Percentiles rank a stretch among this genome's conserved stretches.
phyloP scores from a whole-genome alignment of 257 asterid genomes.

The Nicotiana obtusifolia region DNA sequence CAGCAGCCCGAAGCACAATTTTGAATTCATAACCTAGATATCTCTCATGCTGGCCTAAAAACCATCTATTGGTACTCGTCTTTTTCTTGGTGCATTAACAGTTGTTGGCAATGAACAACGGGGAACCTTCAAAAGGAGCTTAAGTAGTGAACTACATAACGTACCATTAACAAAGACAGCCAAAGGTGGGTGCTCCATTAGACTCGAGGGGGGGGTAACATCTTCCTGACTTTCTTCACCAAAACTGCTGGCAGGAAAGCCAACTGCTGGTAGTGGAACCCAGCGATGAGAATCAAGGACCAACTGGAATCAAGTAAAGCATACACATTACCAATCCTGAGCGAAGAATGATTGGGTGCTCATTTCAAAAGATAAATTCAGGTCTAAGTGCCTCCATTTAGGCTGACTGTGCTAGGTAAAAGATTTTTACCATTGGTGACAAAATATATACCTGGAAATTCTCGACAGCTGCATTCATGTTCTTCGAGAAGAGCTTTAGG shows the following conservation, averaged over 20 bases:
- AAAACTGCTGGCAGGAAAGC: conserved; percentile 69
- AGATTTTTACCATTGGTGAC: neutral
- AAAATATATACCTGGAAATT: conserved; percentile 73
- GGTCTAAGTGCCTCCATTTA: neutral
- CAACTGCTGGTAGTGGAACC: conserved; percentile 82
- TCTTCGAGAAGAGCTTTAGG: conserved; percentile 76
- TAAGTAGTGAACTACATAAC: conserved; percentile 11
- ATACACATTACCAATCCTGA: conserved; percentile 19
- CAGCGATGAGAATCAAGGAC: conserved; percentile 81
- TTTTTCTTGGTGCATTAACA: neutral
- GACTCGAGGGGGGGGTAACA: conserved; percentile 76
- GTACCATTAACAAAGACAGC: conserved; percentile 29
- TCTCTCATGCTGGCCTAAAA: neutral
- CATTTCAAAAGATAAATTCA: conserved; percentile 1
- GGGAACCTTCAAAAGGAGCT: neutral
- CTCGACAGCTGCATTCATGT: conserved; percentile 84
- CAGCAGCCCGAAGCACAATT: neutral
- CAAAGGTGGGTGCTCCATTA: conserved; percentile 98
- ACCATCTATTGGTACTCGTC: neutral
- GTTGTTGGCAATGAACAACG: neutral
- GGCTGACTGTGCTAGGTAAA: neutral
- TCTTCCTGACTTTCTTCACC: conserved; percentile 81
- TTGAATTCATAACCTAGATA: conserved; percentile 1
- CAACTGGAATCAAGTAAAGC: conserved; percentile 46
- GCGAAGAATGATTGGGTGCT: conserved; percentile 8